Evolutionary conservation across 140 eudicot species (phyloP), one percentile per base, ranked within the genome.

Genomic region (Flaveria floridana): DNA sequence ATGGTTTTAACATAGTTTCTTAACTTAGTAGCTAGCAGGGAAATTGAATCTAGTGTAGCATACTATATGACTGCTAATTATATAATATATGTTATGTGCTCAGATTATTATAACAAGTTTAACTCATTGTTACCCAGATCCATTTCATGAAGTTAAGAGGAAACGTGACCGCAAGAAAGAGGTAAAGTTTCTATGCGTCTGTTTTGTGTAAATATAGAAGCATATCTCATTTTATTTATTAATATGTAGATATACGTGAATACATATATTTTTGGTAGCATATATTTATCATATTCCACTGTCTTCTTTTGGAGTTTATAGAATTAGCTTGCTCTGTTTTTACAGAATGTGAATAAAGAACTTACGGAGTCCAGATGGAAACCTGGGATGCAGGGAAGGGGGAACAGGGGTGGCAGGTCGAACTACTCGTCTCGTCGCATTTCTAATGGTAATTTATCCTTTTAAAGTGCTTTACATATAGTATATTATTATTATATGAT

Each of bases 71-170:
- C 9, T 28, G 4, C 26, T 75, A 28, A 75, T 16, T 20, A 12
- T 75, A 10, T 75, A 75, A 7, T 44, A 44, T 34, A 34, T 34
- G 41, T 16, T 67, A 42, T 10, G 51, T 75, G 30, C n/a, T 21
- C 13, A 15, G 52, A 28, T 28, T 15, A 71, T 20, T 21, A 46
- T 82, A 75, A 78, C 68, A 76, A 65, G 19, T 73, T 34, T 55
- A 30, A 37, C 55, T 47, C 62, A 7, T 69, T 76, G 76, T 37
- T 73, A 21, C 66, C 34, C 91, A 91, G 97, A 86, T 80, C 85
- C 95, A 48, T 91, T 88, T 83, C 97, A 91, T 83, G 97, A 88
- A 80, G 97, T 91, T n/a, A 88, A 82, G 66, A 91, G 90, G 82
- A 91, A 88, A 68, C 88, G 91, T 48, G 88, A 86, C 11, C 81